Conservation (phyloP, 2,329 filamentous ascomycete genomes). For the Colletotrichum costaricense region DNA sequence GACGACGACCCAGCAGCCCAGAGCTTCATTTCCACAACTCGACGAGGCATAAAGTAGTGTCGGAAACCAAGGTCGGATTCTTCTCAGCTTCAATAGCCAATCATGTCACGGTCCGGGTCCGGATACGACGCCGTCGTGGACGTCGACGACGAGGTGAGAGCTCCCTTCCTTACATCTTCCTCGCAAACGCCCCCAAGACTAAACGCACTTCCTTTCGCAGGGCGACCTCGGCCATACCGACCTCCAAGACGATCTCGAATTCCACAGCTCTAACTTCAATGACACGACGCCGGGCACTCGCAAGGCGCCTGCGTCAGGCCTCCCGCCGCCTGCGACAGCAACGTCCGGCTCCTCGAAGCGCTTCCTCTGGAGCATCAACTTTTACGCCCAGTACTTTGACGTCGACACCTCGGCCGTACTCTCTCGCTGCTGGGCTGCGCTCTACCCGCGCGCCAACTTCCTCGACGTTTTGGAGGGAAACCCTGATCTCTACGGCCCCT, state of each 20-base stretch:
- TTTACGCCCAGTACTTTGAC: conserved; percentile 99
- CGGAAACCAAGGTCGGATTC: not conserved
- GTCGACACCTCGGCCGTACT: conserved; percentile 94
- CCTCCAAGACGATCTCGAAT: conserved; percentile 98
- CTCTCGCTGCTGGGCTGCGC: conserved; percentile 85
- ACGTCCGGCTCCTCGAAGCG: conserved; percentile 72
- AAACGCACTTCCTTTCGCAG: conserved; percentile 57
- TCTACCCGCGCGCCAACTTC: conserved; percentile 94
- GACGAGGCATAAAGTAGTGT: not conserved
- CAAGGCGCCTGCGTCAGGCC: conserved; percentile 56
- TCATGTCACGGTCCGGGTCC: conserved; percentile 75
- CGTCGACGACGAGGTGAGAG: conserved; percentile 90
- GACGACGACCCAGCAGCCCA: not conserved
- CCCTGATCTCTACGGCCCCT: conserved; percentile 94
- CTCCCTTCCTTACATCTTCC: not conserved
- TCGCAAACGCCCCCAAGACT: not conserved
- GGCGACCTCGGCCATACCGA: conserved; percentile 98
- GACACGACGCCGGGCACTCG: conserved; percentile 63
- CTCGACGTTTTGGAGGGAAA: conserved; percentile 97
- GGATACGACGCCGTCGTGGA: conserved; percentile 99
- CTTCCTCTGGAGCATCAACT: conserved; percentile 90
- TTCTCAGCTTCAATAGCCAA: conserved; percentile 38
- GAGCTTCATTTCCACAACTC: not conserved
- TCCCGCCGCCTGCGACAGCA: conserved; percentile 69
- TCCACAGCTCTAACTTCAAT: conserved; percentile 91